Percentiles rank a stretch among this genome's conserved stretches.
phyloP scores from a whole-genome alignment of 2,329 filamentous ascomycete genomes.

The Colletotrichum sp. region DNA sequence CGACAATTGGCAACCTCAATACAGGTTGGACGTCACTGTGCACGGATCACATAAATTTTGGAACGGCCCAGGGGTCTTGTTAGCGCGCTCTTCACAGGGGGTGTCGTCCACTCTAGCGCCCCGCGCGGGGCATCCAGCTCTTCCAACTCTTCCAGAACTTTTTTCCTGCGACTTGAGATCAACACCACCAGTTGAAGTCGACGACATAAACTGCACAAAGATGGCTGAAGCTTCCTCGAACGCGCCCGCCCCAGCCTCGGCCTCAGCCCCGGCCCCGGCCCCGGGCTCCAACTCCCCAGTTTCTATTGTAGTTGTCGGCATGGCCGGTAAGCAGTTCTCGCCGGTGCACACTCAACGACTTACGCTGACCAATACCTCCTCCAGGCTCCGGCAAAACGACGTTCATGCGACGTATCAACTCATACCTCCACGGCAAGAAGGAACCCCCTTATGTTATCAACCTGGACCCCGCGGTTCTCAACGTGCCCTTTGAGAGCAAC shows the following conservation, averaged over 20 bases:
- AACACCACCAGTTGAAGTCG: neutral
- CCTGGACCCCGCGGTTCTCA: conserved; percentile 92
- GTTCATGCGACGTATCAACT: conserved; percentile 98
- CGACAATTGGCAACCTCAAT: neutral
- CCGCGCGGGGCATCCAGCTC: conserved; percentile 21
- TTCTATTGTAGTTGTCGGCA: conserved; percentile 92
- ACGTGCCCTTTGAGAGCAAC: conserved; percentile 93
- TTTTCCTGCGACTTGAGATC: conserved; percentile 8
- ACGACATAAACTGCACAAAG: neutral
- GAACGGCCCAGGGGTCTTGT: neutral
- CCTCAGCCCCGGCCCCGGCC: conserved; percentile 27
- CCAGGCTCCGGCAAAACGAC: conserved; percentile 97
- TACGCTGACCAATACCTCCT: conserved; percentile 7
- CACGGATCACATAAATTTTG: conserved; percentile 11
- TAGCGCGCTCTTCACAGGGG: neutral
- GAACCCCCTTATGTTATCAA: conserved; percentile 94
- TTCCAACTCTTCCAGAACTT: conserved; percentile 22
- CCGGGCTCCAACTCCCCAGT: conserved; percentile 60
- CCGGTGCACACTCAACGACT: neutral
- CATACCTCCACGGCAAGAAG: conserved; percentile 82
- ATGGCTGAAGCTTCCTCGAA: conserved; percentile 29
- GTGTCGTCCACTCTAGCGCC: conserved; percentile 3
- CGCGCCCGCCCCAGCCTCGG: neutral
- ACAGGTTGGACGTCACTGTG: conserved; percentile 14
- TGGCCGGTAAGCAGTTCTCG: conserved; percentile 71